Percentiles rank a stretch among this genome's conserved stretches.
Conservation (phyloP, 768 basidiomycete genomes). For the Rhodotorula kratochvilovae region DNA sequence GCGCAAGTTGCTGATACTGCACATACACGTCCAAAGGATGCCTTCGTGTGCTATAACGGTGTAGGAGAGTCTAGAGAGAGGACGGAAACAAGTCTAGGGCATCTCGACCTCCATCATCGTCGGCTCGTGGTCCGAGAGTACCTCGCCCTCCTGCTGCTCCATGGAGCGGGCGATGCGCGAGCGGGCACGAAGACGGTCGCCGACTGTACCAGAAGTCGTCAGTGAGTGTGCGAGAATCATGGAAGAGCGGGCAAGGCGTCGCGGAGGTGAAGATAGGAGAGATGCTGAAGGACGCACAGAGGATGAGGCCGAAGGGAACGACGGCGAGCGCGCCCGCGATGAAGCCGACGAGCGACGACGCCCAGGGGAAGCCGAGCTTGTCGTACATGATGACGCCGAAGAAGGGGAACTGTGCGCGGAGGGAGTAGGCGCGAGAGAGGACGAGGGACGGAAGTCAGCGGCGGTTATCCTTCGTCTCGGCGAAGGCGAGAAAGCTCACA, state of each 20-base stretch:
- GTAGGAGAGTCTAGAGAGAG: background rate
- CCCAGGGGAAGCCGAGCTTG: slow-evolving; percentile 28
- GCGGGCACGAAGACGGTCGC: slow-evolving; percentile 5
- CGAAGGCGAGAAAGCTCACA: too few relatives aligned
- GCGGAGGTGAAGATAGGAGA: too few relatives aligned
- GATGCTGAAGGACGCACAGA: background rate
- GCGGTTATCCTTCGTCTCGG: too few relatives aligned
- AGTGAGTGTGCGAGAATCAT: background rate
- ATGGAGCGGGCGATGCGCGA: slow-evolving; percentile 19
- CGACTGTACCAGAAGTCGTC: background rate
- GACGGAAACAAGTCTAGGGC: background rate
- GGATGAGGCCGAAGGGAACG: slow-evolving; percentile 34
- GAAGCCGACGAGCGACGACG: slow-evolving; percentile 26
- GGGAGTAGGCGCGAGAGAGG: too few relatives aligned
- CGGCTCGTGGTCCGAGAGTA: slow-evolving; percentile 13
- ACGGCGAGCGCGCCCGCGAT: slow-evolving; percentile 35
- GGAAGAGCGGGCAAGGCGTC: too few relatives aligned
- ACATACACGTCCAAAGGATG: too few relatives aligned
- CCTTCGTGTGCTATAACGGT: background rate
- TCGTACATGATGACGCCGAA: slow-evolving; percentile 39
- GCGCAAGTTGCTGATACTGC: too few relatives aligned
- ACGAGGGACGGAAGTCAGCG: too few relatives aligned
- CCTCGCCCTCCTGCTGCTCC: slow-evolving; percentile 26
- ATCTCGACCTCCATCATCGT: slow-evolving; percentile 4
- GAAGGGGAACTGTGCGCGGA: slow-evolving; percentile 4